These are phyloP conservation scores for maize (Zea mays) DNA, from an alignment of 176 grass and related monocot genomes.

Conservation along the genomic window Zm-B73-REFERENCE-NAM-5.0 NC_050099.1:137755001-137755500, in stretches of 20 bases:
- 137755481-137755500: conserved; percentile 87
- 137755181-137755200: conserved; percentile 26
- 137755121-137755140: conserved; percentile 4
- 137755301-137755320: conserved; percentile 10
- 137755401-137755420: conserved; percentile 89
- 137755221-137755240: conserved; percentile 7
- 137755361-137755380: conserved; percentile 94
- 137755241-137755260: background rate
- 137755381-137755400: conserved; percentile 67
- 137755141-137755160: conserved; percentile 28
- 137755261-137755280: conserved; percentile 16
- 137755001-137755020: conserved; percentile 18
- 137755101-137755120: conserved; percentile 18
- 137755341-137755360: conserved; percentile 84
- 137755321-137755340: background rate
- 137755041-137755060: background rate
- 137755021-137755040: conserved; percentile 4
- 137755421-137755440: conserved; percentile 88
- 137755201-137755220: conserved; percentile 24
- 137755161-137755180: conserved; percentile 21
- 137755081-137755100: background rate
- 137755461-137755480: conserved; percentile 79
- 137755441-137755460: conserved; percentile 75
- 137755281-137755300: background rate
- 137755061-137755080: background rate